Evolutionary conservation across 495 filamentous ascomycete genomes (phyloP).

Genomic region (Rusavskia elegans): DNA sequence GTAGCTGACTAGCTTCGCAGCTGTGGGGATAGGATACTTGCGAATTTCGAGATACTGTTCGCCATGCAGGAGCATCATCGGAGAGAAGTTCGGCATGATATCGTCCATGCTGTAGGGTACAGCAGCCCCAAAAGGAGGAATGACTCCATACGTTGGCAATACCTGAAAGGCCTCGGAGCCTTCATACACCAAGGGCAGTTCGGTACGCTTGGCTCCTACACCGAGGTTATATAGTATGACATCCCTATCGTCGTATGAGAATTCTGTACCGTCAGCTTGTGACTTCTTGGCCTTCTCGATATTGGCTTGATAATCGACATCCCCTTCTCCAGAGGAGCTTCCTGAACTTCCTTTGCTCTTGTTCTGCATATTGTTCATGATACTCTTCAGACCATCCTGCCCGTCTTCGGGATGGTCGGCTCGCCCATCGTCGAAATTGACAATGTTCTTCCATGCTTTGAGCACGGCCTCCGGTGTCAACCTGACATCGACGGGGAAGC

Average conservation of each 20-base stretch:
- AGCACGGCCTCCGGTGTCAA: slow-evolving; percentile 77
- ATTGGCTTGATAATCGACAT: slow-evolving; percentile 40
- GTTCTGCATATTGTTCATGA: slow-evolving; percentile 89
- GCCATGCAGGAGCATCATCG: slow-evolving; percentile 98
- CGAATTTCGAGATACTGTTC: slow-evolving; percentile 96
- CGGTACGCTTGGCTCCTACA: slow-evolving; percentile 82
- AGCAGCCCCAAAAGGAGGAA: slow-evolving; percentile 78
- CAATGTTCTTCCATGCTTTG: slow-evolving; percentile 62
- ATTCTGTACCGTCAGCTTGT: slow-evolving; percentile 58
- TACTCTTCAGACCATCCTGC: slow-evolving; percentile 61
- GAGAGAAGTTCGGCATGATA: slow-evolving; percentile 83
- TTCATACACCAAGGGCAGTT: slow-evolving; percentile 79
- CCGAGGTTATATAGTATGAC: slow-evolving; percentile 93
- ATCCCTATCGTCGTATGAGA: slow-evolving; percentile 70
- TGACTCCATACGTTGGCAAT: slow-evolving; percentile 85
- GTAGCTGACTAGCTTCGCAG: slow-evolving; percentile 62
- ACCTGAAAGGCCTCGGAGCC: slow-evolving; percentile 80
- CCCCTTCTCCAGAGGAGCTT: slow-evolving; percentile 13
- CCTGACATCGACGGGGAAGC: slow-evolving; percentile 78
- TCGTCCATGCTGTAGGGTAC: slow-evolving; percentile 68
- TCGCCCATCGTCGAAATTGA: slow-evolving; percentile 78
- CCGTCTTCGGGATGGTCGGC: slow-evolving; percentile 75
- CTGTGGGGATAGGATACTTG: slow-evolving; percentile 87
- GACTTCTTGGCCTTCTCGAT: slow-evolving; percentile 66
- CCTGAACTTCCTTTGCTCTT: slow-evolving; percentile 30